phyloP scores from a whole-genome alignment of 495 filamentous ascomycete species.

The Neurospora discreta region DNA sequence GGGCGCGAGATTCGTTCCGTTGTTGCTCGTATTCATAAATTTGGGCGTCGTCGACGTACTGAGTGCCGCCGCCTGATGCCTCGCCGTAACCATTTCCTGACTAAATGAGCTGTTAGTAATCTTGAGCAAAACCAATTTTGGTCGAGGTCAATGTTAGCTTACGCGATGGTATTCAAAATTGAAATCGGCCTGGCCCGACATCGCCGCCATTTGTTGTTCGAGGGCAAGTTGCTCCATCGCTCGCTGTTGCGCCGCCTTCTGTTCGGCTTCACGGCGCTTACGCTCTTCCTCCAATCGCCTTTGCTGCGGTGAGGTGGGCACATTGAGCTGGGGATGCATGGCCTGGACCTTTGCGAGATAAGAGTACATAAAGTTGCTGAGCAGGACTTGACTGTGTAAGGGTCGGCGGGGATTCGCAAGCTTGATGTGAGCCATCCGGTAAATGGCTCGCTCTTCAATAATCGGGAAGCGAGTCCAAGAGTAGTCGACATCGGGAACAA shows the following conservation, averaged over 20 bases:
- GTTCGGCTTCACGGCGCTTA: slow-evolving; percentile 53
- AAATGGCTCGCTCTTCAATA: slow-evolving; percentile 92
- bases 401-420: slow-evolving; percentile 90
- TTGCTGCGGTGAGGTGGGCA: slow-evolving; percentile 54
- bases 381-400: slow-evolving; percentile 86
- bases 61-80: slow-evolving; percentile 18
- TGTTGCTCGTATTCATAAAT: slow-evolving; percentile 36
- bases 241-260: slow-evolving; percentile 33
- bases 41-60: slow-evolving; percentile 36
- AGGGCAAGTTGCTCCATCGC: slow-evolving; percentile 25
- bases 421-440: slow-evolving; percentile 97
- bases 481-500: slow-evolving; percentile 82
- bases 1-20: slow-evolving; percentile 12
- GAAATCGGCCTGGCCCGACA: slow-evolving; percentile 28
- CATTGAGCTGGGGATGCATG: slow-evolving; percentile 87
- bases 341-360: slow-evolving; percentile 98
- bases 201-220: slow-evolving; percentile 39
- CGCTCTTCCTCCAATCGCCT: slow-evolving; percentile 52
- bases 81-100: slow-evolving; percentile 34
- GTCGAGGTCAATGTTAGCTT: slow-evolving; percentile 11
- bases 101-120: slow-evolving; percentile 17
- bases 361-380: slow-evolving; percentile 99
- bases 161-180: slow-evolving; percentile 44
- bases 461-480: slow-evolving; percentile 94
- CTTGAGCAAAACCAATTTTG: not conserved